Base-by-base conservation (phyloP, 2,329 filamentous ascomycete species). In the Coniochaeta sp. region DNA sequence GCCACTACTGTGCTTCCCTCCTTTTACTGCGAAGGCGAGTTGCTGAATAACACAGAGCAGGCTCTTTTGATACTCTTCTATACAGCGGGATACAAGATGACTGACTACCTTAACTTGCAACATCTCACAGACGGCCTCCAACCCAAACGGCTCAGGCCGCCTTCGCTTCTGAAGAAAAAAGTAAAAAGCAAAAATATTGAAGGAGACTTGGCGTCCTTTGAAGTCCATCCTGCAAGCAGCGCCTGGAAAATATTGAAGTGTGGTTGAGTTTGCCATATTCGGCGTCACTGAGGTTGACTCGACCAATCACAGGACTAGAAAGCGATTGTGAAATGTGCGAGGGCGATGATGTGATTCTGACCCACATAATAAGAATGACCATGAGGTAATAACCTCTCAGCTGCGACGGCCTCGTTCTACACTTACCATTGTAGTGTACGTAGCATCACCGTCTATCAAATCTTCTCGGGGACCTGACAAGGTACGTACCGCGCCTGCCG, bases 321-420 rank as follows among this genome's bases (percentile, higher is more conserved):
- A 22, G 1, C 24, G 56, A 34, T 58, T 31, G 38, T 44, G 56
- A 58, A 58, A 58, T 40, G 24, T 26, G 8, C 34, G 19, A 19
- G 14, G 38, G 36, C 56, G 56, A 58, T 58, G 56, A 58, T 58
- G 56, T 58, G 56, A 58, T 58, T 34, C 28, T 16, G 38, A 34
- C 54, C 54, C 54, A n/a, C 31, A 36, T 14, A 38, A 57, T 57
- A 57, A 57, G 11, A 14, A 34, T 8, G 22, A 24, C 28, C 19
- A 16, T 57, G 54, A 57, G 31, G 54, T 52, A 52, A 52, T 52
- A n/a, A n/a, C 14, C 14, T 1, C 47, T 52, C n/a, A n/a, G n/a
- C n/a, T n/a, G n/a, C n/a, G n/a, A n/a, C n/a, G n/a, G n/a, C n/a
- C n/a, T n/a, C n/a, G n/a, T n/a, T n/a, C n/a, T n/a, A n/a, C n/a